Percentiles rank a stretch among this genome's conserved stretches.
Conservation (phyloP, 352 stramenopile genomes). For the Globisporangium viniferum region DNA sequence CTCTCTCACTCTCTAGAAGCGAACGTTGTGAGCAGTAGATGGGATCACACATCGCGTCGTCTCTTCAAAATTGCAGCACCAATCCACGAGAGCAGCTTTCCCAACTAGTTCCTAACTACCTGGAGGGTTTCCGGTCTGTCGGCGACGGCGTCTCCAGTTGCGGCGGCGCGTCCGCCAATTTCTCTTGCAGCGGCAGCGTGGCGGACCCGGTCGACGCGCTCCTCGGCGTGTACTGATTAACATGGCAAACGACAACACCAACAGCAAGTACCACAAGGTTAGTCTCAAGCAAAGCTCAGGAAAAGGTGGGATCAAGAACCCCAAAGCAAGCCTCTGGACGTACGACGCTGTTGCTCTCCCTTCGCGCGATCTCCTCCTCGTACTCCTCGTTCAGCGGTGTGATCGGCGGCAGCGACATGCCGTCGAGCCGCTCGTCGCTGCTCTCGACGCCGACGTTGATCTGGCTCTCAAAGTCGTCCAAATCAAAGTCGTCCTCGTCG, state of each 20-base stretch:
- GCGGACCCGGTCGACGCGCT: not conserved
- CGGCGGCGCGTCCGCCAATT: not conserved
- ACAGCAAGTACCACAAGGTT: not conserved
- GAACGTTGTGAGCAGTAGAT: no score
- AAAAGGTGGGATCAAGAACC: not conserved
- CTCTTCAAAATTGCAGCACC: no score
- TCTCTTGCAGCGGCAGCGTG: not conserved
- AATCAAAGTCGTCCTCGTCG: conserved; percentile 48
- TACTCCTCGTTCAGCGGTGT: conserved; percentile 50
- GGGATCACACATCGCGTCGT: no score
- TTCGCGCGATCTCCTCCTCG: conserved; percentile 57
- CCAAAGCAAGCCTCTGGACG: not conserved
- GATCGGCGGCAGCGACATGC: conserved; percentile 15
- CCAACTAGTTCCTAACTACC: not conserved
- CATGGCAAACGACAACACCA: not conserved
- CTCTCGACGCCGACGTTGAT: conserved; percentile 24
- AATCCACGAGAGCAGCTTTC: not conserved
- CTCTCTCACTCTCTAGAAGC: no score
- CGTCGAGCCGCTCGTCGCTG: conserved; percentile 10
- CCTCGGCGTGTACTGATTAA: conserved; percentile 12
- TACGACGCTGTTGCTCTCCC: conserved; percentile 48
- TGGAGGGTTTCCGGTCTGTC: not conserved
- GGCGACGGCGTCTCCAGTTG: not conserved
- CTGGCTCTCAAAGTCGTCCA: conserved; percentile 40
- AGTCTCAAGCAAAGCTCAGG: not conserved